These are phyloP conservation scores for Citrus mangshanensis DNA, from an alignment of 345 rosid genomes.

Conservation along the genomic window DNA sequence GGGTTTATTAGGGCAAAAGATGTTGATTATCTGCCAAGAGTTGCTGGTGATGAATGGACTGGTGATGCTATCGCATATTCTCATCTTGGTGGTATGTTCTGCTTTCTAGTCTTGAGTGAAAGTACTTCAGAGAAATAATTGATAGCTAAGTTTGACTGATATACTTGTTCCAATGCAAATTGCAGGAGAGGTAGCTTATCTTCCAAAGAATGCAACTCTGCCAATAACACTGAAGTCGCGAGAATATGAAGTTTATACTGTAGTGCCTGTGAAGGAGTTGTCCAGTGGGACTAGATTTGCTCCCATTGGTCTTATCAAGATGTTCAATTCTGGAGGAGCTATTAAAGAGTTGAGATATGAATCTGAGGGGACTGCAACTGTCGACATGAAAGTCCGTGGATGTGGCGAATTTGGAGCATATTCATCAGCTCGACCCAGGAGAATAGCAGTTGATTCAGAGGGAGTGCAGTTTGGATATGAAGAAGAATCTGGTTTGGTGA, in stretches of 20 bases:
- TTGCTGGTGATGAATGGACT: conserved; percentile 47
- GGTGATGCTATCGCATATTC: conserved; percentile 55
- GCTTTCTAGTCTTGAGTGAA: not conserved
- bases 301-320: conserved; percentile 48
- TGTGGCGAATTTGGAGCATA: conserved; percentile 52
- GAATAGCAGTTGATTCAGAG: conserved; percentile 32
- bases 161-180: not conserved
- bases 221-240: conserved; percentile 57
- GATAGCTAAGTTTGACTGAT: not conserved
- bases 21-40: conserved; percentile 52
- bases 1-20: conserved; percentile 51
- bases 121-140: not conserved
- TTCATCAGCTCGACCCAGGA: conserved; percentile 40
- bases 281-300: conserved; percentile 36
- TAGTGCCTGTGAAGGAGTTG: conserved; percentile 50
- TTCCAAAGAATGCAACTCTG: conserved; percentile 49
- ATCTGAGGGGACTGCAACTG: conserved; percentile 8
- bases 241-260: conserved; percentile 57
- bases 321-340: conserved; percentile 68
- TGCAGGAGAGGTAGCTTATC: conserved; percentile 58
- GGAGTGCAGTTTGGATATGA: conserved; percentile 37
- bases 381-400: conserved; percentile 39
- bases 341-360: conserved; percentile 41
- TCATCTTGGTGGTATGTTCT: conserved; percentile 52
- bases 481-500: conserved; percentile 39